Evolutionary conservation across 129 eudicot species (phyloP), one percentile per base, ranked within the genome.

Genomic region (Gnaphalium uliginosum): DNA sequence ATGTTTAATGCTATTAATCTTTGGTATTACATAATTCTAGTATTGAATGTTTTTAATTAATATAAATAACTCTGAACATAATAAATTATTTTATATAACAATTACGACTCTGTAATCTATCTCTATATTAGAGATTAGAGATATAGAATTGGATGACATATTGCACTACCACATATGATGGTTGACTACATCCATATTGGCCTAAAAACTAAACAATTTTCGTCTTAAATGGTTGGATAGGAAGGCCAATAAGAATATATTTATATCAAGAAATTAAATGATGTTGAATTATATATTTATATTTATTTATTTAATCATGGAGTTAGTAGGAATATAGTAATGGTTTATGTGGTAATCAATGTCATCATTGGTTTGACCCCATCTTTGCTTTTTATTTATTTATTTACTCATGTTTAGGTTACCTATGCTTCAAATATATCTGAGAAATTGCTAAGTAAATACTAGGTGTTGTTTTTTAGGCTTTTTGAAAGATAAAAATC

Each of bases 301-400:
- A 27, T 27, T 27, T 27, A 27, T 27, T 11, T 24, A 9, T 35
- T 17, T 35, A 58, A 39, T 73, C 46, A 41, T 23, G 58, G 68
- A 73, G 77, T 62, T 72, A 56, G 27, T 37, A 73, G 68, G 39
- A 73, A 37, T 66, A 24, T 58, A 73, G 39, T 22, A 72, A 54
- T 56, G 68, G 58, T 22, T 37, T 58, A 35, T 17, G 19, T 60
- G 37, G 41, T 37, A 72, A 56, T 59, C 53, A 61, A 58, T 73
- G 77, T 25, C 78, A 74, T 74, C 70, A 74, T 74, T 61, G 59
- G 70, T 74, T 74, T 41, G 78, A 74, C 61, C 76, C 35, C 33
- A 72, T 25, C 67, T 72, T 72, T 57, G 48, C 17, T 72, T 54
- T 72, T 72, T 70, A 29, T 29, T 29, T 33, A 30, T 33, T 37